Evolutionary conservation across 2,329 filamentous ascomycete genomes (phyloP), one percentile per base, ranked within the genome.

Genomic region (Sporothrix pseudoabietina): DNA sequence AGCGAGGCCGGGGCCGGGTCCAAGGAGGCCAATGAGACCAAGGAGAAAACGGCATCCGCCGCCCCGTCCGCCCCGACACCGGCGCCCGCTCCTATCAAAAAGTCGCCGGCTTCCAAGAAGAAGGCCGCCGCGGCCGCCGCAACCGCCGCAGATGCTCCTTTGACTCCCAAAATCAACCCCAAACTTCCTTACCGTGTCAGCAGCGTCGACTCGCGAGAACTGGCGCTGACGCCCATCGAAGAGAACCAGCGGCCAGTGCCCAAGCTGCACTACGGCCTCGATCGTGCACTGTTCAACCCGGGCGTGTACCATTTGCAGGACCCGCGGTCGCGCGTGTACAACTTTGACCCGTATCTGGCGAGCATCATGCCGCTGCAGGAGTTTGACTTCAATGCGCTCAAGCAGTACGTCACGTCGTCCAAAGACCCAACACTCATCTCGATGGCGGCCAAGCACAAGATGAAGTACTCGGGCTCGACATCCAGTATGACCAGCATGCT

Each of bases 281-380:
- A 97, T 75, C 88, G 94, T 73, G 95, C 97, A n/a, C 84, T 99
- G 2, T 99, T 99, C 86, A 99, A 98, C 78, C 91, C 91, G 1
- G 94, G 96, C 30, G 93, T 98, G 52, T 97, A 98, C 80, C 91
- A 93, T 69, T 87, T 99, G 70, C 94, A 97, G 81, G 96, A 99
- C 80, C 90, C 91, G 32, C 89, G 93, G 73, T 94, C 95, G 54
- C 88, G 90, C 22, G 94, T 98, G 7, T 99, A 90, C 86, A 99
- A 99, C 80, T 99, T 99, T 78, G 95, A 99, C 79, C 96, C 97
- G 0, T 98, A 98, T 79, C 87, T 99, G 26, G 89, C 94, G 74
- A 90, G 90, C 71, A 97, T 99, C 78, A 98, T 98, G 94, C 94
- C 96, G 1, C 90, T 96, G 19, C 85, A 88, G 1, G 93, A 99